Conservation (phyloP, 306 rosid genomes). For the Fragaria ananassa region DNA sequence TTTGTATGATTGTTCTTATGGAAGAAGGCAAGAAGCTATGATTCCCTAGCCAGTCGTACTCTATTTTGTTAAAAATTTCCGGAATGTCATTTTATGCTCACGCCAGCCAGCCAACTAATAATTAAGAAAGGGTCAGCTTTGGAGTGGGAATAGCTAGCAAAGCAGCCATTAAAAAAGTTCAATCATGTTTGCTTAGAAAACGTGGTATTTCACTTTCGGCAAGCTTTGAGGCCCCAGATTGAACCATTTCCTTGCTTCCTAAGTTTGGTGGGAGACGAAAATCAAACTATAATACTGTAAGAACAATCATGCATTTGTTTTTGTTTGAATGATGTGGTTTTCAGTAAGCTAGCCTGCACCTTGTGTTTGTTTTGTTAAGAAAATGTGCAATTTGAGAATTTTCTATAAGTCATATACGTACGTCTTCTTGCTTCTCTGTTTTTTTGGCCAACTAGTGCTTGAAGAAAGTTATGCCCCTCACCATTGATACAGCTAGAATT, state of each 20-base stretch:
- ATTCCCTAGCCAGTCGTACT: neutral
- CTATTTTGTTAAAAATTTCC: neutral
- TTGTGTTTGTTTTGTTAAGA: slow-evolving; percentile 9
- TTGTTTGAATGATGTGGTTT: slow-evolving; percentile 33
- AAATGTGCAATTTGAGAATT: neutral
- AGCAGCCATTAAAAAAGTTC: neutral
- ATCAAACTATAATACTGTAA: slow-evolving; percentile 14
- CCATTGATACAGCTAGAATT: neutral
- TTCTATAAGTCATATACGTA: neutral
- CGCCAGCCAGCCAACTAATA: neutral
- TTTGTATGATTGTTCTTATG: neutral
- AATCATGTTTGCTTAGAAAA: slow-evolving; percentile 12
- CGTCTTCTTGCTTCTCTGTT: neutral
- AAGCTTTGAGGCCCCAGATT: slow-evolving; percentile 34
- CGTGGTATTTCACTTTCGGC: slow-evolving; percentile 44
- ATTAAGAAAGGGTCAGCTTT: neutral
- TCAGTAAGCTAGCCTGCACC: neutral
- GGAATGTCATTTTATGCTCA: neutral
- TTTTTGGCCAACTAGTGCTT: neutral
- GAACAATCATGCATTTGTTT: slow-evolving; percentile 19
- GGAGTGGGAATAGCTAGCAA: slow-evolving; percentile 7
- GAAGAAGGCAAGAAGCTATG: neutral
- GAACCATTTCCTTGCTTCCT: slow-evolving; percentile 44
- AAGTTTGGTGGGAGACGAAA: slow-evolving; percentile 45
- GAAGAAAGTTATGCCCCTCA: neutral